Base-by-base conservation (phyloP, 1,284 basidiomycete species). In the Ganoderma lingzhi region DNA sequence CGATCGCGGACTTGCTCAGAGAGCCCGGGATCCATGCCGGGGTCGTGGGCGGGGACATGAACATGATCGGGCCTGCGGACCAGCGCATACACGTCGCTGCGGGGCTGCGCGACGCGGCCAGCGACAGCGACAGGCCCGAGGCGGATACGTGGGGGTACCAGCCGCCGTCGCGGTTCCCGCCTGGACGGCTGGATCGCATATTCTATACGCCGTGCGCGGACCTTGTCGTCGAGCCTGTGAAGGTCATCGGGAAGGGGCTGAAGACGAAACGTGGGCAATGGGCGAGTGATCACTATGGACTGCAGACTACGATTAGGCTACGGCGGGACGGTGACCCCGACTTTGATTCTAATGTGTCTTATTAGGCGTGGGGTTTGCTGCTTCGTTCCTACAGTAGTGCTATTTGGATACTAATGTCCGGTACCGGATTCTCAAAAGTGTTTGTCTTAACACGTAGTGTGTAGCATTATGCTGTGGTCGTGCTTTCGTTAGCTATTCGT, bases 21-120 rank as follows among this genome's bases (percentile, higher is more conserved):
- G 82, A 83, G 62, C 73, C 81, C 19, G 82, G 80, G 0, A 76
- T 89, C 15, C 76, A 82, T 35, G 90, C 87, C 0, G 92, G 90
- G 0, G 70, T 93, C 1, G 84, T 92, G 51, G 85, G 84, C 0
- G 91, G 91, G 0, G 91, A 93, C 73, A 91, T 93, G 89, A 93
- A 93, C 73, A 83, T 88, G 58, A 88, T 92, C 65, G 53, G 64
- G 3, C 73, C 80, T 0, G 77, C 79, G 19, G 91, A 92, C 67
- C 71, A 71, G 59, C 71, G 67, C 32, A 78, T 87, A 41, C 82
- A 85, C 17, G 78, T 75, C 45, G 77, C 82, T 5, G 80, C 85
- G 0, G 86, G 86, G 44, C 75, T 93, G 74, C 64, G 67, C 63
- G 91, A 93, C 74, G 87, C 89, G 53, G 91, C 80, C 69, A 79